Conservation (phyloP, 2,329 filamentous ascomycete genomes). For the Grosmannia huntii region DNA sequence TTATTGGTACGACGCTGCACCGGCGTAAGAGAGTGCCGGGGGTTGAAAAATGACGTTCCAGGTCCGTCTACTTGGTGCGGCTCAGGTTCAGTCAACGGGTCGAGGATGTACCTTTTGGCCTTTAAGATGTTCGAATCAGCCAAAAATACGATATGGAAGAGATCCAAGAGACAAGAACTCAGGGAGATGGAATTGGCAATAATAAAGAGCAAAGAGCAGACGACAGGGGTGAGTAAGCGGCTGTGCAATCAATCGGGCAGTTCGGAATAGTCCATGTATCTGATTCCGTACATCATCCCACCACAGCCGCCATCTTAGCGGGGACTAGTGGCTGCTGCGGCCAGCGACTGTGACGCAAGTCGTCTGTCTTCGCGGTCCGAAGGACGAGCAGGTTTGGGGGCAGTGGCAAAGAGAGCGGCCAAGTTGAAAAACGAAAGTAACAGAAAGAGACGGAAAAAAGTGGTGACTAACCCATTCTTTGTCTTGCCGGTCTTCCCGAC, state of each 20-base stretch:
- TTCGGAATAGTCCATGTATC: neutral
- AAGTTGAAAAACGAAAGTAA: neutral
- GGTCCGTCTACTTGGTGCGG: constrained; percentile 55
- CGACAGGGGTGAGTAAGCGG: neutral
- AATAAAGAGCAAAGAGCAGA: neutral
- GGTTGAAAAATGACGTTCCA: constrained; percentile 40
- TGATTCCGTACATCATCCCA: neutral
- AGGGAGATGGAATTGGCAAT: neutral
- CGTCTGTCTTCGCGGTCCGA: neutral
- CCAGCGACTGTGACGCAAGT: neutral
- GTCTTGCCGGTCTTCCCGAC: constrained; percentile 4
- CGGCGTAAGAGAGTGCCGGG: constrained; percentile 13
- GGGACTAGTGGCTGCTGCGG: neutral
- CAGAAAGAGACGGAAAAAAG: neutral
- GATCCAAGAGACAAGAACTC: neutral
- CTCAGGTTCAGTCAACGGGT: constrained; percentile 55
- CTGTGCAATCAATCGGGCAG: neutral
- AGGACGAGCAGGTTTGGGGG: neutral
- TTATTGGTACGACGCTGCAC: constrained; percentile 9
- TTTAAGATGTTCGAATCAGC: constrained; percentile 19
- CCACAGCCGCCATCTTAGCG: neutral
- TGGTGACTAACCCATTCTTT: constrained; percentile 11
- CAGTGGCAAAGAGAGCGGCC: neutral
- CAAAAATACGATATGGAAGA: neutral
- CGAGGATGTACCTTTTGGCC: constrained; percentile 55